These are phyloP conservation scores for Durio zibethinus DNA, from an alignment of 345 rosid genomes.

Conservation along the genomic window DNA sequence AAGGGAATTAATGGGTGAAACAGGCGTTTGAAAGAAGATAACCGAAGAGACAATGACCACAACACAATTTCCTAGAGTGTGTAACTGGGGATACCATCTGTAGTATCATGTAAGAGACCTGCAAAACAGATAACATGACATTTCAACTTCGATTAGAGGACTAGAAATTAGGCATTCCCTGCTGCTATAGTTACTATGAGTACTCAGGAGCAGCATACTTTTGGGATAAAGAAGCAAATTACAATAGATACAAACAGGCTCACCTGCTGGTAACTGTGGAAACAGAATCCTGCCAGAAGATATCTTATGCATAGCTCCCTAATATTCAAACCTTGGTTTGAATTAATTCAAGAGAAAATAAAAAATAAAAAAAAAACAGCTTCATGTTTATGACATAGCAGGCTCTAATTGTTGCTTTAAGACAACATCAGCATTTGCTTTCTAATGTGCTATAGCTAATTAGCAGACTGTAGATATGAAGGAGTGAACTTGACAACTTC, in stretches of 20 bases:
- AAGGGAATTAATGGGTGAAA: constrained; percentile 56
- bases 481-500: constrained; percentile 74
- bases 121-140: neutral
- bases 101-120: constrained; percentile 82
- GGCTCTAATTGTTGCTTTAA: neutral
- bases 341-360: constrained; percentile 47
- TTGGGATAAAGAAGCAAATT: too few relatives aligned
- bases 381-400: neutral
- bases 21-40: constrained; percentile 61
- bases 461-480: constrained; percentile 51
- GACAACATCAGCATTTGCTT: neutral
- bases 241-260: neutral
- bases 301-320: constrained; percentile 55
- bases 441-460: constrained; percentile 23
- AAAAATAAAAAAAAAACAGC: neutral
- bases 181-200: too few relatives aligned
- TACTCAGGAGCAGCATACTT: neutral
- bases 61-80: constrained; percentile 81
- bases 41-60: constrained; percentile 73
- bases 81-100: constrained; percentile 78
- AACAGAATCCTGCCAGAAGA: constrained; percentile 67
- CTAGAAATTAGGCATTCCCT: neutral
- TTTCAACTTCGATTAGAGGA: neutral
- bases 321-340: constrained; percentile 50
- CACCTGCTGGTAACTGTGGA: constrained; percentile 85